Percentiles rank a stretch among this genome's conserved stretches.
These are phyloP conservation scores for Ambrosiella cleistominuta DNA, from an alignment of 2,329 filamentous ascomycete genomes.

Conservation along the genomic window DNA sequence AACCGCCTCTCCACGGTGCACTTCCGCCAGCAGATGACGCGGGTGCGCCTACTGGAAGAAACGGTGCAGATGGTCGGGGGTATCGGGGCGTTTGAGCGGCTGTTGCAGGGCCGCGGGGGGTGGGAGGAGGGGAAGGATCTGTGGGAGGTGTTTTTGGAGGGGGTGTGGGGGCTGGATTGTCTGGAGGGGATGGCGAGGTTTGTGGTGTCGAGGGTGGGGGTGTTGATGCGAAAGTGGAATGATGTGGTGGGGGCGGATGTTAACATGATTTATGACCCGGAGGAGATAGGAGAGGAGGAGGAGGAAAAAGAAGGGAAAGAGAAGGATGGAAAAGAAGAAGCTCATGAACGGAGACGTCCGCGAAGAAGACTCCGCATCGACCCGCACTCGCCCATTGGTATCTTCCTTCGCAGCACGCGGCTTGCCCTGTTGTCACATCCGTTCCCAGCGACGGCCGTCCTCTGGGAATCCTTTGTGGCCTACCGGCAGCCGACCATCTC, in stretches of 20 bases:
- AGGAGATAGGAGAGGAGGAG: slow-evolving; percentile 41
- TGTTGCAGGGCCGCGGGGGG: slow-evolving; percentile 34
- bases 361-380: slow-evolving; percentile 44
- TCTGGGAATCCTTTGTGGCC: slow-evolving; percentile 70
- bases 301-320: slow-evolving; percentile 35
- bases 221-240: slow-evolving; percentile 2
- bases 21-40: slow-evolving; percentile 12
- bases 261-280: slow-evolving; percentile 21
- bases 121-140: slow-evolving; percentile 55
- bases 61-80: slow-evolving; percentile 35
- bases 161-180: slow-evolving; percentile 70
- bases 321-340: slow-evolving; percentile 36
- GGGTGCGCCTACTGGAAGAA: slow-evolving; percentile 30
- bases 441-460: slow-evolving; percentile 57
- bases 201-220: slow-evolving; percentile 30
- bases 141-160: slow-evolving; percentile 71
- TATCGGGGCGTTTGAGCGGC: slow-evolving; percentile 40
- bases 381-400: slow-evolving; percentile 60
- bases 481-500: slow-evolving; percentile 62
- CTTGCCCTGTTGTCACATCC: slow-evolving; percentile 66
- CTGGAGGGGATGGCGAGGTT: slow-evolving; percentile 66
- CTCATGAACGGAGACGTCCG: no score
- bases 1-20: slow-evolving; percentile 14
- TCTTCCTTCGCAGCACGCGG: slow-evolving; percentile 58
- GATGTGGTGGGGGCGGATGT: background rate